Conservation (phyloP, 2,329 filamentous ascomycete species). For the Stachybotrys chartarum region DNA sequence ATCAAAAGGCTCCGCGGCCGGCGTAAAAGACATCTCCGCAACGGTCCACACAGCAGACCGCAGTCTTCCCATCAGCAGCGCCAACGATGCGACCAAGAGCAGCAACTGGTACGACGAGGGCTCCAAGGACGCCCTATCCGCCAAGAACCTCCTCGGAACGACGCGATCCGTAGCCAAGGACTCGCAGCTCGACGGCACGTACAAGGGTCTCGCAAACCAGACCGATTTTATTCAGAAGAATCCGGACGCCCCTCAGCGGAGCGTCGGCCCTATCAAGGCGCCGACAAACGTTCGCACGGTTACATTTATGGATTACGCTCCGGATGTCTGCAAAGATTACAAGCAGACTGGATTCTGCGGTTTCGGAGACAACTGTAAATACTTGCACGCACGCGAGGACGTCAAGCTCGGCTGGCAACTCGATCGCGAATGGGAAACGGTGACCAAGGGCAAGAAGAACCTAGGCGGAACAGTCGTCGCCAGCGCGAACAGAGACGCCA, state of each 20-base stretch:
- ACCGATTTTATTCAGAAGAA: constrained; percentile 74
- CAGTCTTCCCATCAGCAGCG: constrained; percentile 52
- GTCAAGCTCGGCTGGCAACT: constrained; percentile 93
- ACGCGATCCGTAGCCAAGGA: constrained; percentile 34
- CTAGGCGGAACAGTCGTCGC: constrained; percentile 54
- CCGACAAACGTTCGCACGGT: constrained; percentile 85
- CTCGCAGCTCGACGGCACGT: constrained; percentile 54
- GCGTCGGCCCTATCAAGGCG: constrained; percentile 81
- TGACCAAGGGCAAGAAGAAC: constrained; percentile 63
- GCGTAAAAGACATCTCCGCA: constrained; percentile 32
- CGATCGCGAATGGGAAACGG: constrained; percentile 87
- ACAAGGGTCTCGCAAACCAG: constrained; percentile 69
- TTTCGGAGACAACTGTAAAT: constrained; percentile 53
- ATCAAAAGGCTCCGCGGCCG: constrained; percentile 35
- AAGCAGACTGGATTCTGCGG: constrained; percentile 57
- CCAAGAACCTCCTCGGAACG: constrained; percentile 52
- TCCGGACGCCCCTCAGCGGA: constrained; percentile 60
- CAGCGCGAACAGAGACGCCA: constrained; percentile 43
- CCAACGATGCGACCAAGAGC: constrained; percentile 84
- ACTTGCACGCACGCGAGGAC: constrained; percentile 67
- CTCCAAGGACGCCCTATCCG: constrained; percentile 35
- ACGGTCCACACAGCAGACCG: constrained; percentile 56
- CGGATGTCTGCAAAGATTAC: constrained; percentile 85
- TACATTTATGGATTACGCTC: constrained; percentile 83
- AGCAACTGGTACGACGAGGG: constrained; percentile 84